Evolutionary conservation across 257 asterid genomes (phyloP).

Genomic region (Scutellaria baicalensis): DNA sequence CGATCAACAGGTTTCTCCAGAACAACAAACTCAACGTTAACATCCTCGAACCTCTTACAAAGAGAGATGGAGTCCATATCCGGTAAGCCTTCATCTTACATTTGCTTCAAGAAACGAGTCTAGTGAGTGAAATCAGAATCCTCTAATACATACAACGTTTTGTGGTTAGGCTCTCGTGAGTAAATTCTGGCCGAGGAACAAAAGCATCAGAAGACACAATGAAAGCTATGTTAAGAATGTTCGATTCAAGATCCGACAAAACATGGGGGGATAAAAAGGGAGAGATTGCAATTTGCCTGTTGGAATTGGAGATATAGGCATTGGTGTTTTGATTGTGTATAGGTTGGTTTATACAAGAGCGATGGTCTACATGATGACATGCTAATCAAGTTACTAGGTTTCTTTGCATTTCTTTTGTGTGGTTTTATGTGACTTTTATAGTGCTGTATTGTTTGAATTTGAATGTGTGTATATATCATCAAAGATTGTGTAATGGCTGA

Average conservation of each 20-base stretch:
- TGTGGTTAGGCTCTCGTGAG: slow-evolving; percentile 27
- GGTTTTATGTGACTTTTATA: background rate
- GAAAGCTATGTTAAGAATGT: background rate
- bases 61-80: slow-evolving; percentile 30
- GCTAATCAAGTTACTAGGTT: background rate
- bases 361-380: background rate
- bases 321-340: background rate
- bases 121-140: background rate
- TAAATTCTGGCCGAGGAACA: slow-evolving; percentile 5
- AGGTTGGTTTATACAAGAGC: background rate
- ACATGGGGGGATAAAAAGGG: background rate
- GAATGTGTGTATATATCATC: no score
- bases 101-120: background rate
- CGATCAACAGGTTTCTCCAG: slow-evolving; percentile 51
- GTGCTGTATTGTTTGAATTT: background rate
- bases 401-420: background rate
- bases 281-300: slow-evolving; percentile 5
- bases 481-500: no score
- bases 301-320: background rate
- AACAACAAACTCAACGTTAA: slow-evolving; percentile 50
- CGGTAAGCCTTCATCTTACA: slow-evolving; percentile 27
- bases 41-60: slow-evolving; percentile 40
- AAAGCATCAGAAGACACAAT: background rate
- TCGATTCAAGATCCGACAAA: no score
- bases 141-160: slow-evolving; percentile 2